These are phyloP conservation scores for Tetrahymena borealis DNA, from an alignment of 73 alveolate genomes.

Conservation along the genomic window DNA sequence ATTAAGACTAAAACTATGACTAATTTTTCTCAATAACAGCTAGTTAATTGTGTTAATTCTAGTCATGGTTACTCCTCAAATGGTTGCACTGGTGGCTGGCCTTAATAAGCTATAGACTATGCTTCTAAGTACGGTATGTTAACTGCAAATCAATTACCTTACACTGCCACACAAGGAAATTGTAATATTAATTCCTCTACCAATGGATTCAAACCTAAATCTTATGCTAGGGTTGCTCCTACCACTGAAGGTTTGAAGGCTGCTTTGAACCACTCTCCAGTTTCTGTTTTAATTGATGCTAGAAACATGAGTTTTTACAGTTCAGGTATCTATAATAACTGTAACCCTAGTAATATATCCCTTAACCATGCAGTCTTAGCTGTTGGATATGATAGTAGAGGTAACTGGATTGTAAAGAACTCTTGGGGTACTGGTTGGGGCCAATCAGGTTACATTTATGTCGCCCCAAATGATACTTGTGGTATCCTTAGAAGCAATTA, in stretches of 20 bases:
- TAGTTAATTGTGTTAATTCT: slow-evolving; percentile 43
- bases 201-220: no score
- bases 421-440: slow-evolving; percentile 21
- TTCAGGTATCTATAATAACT: slow-evolving; percentile 4
- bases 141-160: no score
- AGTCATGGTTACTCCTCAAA: neutral
- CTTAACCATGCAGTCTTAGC: neutral
- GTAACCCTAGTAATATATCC: neutral
- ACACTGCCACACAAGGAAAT: no score
- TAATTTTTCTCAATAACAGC: slow-evolving; percentile 42
- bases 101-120: no score
- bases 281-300: slow-evolving; percentile 13
- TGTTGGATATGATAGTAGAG: neutral
- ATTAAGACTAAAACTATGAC: neutral
- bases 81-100: slow-evolving; percentile 67
- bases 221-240: no score
- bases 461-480: slow-evolving; percentile 22
- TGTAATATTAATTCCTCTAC: no score
- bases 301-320: slow-evolving; percentile 8
- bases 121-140: no score
- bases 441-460: neutral
- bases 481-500: no score
- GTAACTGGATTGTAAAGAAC: slow-evolving; percentile 7
- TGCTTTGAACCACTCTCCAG: neutral
- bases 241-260: neutral